phyloP scores from a whole-genome alignment of 2,329 filamentous ascomycete species.

The Trichoderma harzianum region DNA sequence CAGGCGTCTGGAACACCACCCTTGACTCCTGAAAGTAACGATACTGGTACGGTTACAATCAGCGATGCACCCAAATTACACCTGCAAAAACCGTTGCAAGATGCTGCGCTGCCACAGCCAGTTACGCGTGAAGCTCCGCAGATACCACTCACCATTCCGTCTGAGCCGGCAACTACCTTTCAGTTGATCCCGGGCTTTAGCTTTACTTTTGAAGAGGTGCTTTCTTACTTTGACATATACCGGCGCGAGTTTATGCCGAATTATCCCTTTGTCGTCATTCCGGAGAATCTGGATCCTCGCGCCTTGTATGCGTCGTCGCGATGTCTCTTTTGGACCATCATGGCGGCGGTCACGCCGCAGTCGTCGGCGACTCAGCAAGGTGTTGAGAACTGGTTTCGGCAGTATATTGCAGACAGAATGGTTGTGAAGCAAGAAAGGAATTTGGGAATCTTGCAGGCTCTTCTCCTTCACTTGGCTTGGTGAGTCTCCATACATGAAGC shows the following conservation, averaged over 20 bases:
- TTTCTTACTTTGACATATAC: conserved; percentile 33
- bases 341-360: conserved; percentile 34
- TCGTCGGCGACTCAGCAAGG: conserved; percentile 30
- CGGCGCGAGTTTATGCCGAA: conserved; percentile 31
- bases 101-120: background rate
- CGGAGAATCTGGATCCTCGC: conserved; percentile 24
- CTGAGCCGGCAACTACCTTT: background rate
- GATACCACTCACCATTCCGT: background rate
- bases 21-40: conserved; percentile 19
- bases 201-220: conserved; percentile 33
- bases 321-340: conserved; percentile 38
- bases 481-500: conserved; percentile 19
- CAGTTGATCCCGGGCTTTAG: conserved; percentile 36
- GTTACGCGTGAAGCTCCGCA: background rate
- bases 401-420: conserved; percentile 36
- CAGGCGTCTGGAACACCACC: conserved; percentile 21
- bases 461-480: conserved; percentile 39
- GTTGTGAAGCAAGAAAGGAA: conserved; percentile 36
- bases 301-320: conserved; percentile 32
- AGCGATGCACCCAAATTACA: background rate
- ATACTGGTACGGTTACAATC: background rate
- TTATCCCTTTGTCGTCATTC: conserved; percentile 40
- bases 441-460: conserved; percentile 37
- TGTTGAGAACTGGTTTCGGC: conserved; percentile 36
- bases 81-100: background rate